A percentile compares a stretch with the other conserved stretches of the same genome.
phyloP scores from a whole-genome alignment of 2,329 filamentous ascomycete genomes.

The Verticillium klebahnii region DNA sequence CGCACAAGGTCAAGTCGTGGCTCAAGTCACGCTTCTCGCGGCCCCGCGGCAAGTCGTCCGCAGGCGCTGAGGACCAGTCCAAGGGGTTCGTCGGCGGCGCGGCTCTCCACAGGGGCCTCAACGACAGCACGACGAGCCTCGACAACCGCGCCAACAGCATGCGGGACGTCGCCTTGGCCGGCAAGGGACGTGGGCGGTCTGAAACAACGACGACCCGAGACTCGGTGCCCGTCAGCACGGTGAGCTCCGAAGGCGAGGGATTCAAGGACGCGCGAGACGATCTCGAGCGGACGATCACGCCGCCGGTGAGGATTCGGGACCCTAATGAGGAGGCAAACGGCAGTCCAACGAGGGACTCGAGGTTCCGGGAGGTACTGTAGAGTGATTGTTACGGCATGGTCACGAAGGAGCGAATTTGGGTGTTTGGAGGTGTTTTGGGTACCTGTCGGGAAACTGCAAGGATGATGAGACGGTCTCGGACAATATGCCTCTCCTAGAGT shows the following conservation, averaged over 20 bases:
- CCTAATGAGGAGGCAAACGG: slow-evolving; percentile 31
- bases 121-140: slow-evolving; percentile 39
- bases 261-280: slow-evolving; percentile 43
- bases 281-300: slow-evolving; percentile 23
- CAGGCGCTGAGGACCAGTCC: slow-evolving; percentile 29
- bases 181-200: slow-evolving; percentile 20
- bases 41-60: slow-evolving; percentile 31
- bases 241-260: slow-evolving; percentile 20
- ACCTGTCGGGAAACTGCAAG: neutral
- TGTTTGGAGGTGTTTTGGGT: neutral
- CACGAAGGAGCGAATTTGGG: neutral
- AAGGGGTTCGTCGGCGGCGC: slow-evolving; percentile 47
- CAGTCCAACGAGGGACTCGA: slow-evolving; percentile 53
- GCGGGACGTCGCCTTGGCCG: slow-evolving; percentile 42
- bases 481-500: neutral
- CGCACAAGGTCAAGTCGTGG: slow-evolving; percentile 46
- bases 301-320: slow-evolving; percentile 32
- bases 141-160: slow-evolving; percentile 37
- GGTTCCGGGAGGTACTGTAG: slow-evolving; percentile 52
- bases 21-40: slow-evolving; percentile 49
- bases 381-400: neutral
- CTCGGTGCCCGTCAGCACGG: slow-evolving; percentile 15
- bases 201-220: slow-evolving; percentile 20
- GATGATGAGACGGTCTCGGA: neutral
- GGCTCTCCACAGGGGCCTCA: slow-evolving; percentile 34